Percentiles rank a stretch among this genome's conserved stretches.
phyloP scores from a whole-genome alignment of 441 rosid species.

The Croton setiger region DNA sequence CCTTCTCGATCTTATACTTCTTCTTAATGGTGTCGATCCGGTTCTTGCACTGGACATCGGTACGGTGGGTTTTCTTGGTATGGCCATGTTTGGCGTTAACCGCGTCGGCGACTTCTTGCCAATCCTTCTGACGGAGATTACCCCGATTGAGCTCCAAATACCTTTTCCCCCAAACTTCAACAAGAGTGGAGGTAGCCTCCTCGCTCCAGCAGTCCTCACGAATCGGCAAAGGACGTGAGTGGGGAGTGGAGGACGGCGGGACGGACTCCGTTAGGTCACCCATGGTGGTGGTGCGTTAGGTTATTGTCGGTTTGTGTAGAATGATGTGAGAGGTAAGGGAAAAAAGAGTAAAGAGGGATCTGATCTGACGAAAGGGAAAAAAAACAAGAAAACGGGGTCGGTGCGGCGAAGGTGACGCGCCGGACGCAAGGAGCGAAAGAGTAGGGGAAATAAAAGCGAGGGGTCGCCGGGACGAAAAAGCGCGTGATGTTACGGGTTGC shows the following conservation, averaged over 20 bases:
- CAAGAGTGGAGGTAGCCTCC: conserved; percentile 89
- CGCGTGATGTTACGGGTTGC: conserved; percentile 20
- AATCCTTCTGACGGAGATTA: conserved; percentile 91
- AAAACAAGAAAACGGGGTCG: conserved; percentile 23
- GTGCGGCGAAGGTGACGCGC: conserved; percentile 52
- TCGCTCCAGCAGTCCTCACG: conserved; percentile 99
- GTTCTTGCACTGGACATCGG: conserved; percentile 96
- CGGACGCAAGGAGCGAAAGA: conserved; percentile 43
- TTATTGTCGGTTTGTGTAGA: background rate
- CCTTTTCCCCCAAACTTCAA: conserved; percentile 89
- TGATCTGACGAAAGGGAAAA: background rate
- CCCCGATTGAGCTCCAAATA: conserved; percentile 81
- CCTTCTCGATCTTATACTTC: conserved; percentile 90
- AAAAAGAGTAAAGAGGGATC: conserved; percentile 8
- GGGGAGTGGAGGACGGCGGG: conserved; percentile 44
- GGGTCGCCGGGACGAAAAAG: conserved; percentile 22
- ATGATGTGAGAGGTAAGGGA: conserved; percentile 10
- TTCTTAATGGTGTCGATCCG: conserved; percentile 95
- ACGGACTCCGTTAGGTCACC: conserved; percentile 55
- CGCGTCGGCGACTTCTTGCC: conserved; percentile 94
- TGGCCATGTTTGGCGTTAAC: conserved; percentile 84
- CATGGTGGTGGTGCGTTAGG: conserved; percentile 30
- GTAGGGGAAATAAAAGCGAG: conserved; percentile 18
- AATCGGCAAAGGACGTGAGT: conserved; percentile 65
- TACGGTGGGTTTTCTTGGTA: conserved; percentile 82